Base-by-base conservation (phyloP, 1,139 yeast genomes). In the Hyphopichia pseudoburtonii region DNA sequence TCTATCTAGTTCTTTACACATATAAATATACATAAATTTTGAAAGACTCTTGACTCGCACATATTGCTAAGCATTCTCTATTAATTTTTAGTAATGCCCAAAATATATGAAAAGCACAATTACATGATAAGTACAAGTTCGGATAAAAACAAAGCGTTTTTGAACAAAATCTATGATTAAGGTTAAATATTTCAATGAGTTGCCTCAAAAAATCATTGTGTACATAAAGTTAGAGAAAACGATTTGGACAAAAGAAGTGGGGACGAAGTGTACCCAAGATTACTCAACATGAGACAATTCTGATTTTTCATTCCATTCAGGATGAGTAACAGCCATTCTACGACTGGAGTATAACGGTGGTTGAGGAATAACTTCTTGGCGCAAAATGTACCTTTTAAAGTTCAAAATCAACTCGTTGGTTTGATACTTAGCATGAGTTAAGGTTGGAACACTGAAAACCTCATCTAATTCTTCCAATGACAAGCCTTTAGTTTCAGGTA, bases 391-490 rank as follows among this genome's bases (percentile, higher is more conserved):
- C 54, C 75, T 71, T 52, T 73, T 71, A 53, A 80, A 41, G 41
- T 66, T 60, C 50, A 71, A 67, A 46, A 63, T 46, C 35, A 80
- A 50, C 36, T 69, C 68, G 41, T 56, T 63, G 25, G 74, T 66
- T 55, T 81, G 83, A 56, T 77, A 80, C 28, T 50, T 56, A 7
- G 86, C 84, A 48, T 82, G 85, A 35, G 70, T 62, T 39, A 62
- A 45, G 37, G 72, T 50, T 8, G 85, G 76, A 16, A 82, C 84
- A 34, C 72, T 72, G 51, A 82, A 82, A 22, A 82, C 85, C 34
- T 80, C 86, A 52, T 82, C 87, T 58, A 82, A 72, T 54, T 82
- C 89, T 60, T 82, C 88, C 56, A 82, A 70, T 0, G 88, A 80
- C 49, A 80, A 68, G 16, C 80, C 77, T 60, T 82, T 81, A 12